Evolutionary conservation across 2,329 filamentous ascomycete species (phyloP).

Genomic region (Cytospora piceae): DNA sequence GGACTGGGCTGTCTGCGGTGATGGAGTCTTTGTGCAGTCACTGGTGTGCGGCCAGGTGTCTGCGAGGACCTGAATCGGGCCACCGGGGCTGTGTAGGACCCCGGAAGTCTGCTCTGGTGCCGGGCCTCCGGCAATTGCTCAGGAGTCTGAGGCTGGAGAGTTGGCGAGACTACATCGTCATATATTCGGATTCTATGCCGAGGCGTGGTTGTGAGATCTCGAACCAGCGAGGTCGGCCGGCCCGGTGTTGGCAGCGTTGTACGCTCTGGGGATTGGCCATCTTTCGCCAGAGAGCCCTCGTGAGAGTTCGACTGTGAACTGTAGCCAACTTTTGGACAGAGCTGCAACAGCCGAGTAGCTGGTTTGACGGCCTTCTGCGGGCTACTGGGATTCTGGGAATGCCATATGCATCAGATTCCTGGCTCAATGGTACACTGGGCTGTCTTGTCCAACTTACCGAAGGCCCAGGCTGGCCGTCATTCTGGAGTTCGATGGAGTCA

Average conservation of each 20-base stretch:
- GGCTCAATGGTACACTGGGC: not conserved
- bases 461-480: constrained; percentile 24
- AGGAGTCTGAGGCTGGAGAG: constrained; percentile 55
- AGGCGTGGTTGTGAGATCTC: constrained; percentile 31
- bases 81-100: constrained; percentile 49
- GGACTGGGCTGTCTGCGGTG: constrained; percentile 41
- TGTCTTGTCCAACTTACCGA: constrained; percentile 19
- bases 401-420: not conserved
- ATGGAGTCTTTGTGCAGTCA: constrained; percentile 31
- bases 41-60: constrained; percentile 33
- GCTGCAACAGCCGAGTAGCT: constrained; percentile 7
- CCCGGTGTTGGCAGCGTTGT: not conserved
- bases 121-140: constrained; percentile 53
- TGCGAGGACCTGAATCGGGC: constrained; percentile 30
- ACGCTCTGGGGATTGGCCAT: constrained; percentile 10
- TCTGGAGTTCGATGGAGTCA: not conserved
- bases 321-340: constrained; percentile 8
- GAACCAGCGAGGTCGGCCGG: constrained; percentile 28
- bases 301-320: constrained; percentile 7
- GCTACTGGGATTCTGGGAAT: constrained; percentile 18
- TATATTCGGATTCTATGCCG: constrained; percentile 45
- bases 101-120: constrained; percentile 48
- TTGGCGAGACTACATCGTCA: constrained; percentile 49
- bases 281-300: constrained; percentile 6
- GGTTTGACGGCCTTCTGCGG: constrained; percentile 16